Percentiles rank a stretch among this genome's conserved stretches.
Conservation (phyloP, 2,329 filamentous ascomycete species). For the Phaeosphaeriaceae sp. region DNA sequence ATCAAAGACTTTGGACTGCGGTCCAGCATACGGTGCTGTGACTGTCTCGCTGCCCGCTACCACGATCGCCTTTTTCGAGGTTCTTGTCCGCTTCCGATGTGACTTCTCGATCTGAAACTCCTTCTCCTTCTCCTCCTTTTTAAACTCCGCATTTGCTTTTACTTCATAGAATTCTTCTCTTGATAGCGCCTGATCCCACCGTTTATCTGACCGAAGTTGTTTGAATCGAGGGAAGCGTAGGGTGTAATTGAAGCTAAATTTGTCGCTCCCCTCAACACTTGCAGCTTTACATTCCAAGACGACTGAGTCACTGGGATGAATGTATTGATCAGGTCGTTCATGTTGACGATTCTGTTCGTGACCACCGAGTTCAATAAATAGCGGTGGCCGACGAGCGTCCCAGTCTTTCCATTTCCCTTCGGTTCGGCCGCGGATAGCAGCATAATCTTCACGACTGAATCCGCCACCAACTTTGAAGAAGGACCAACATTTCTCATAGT, state of each 20-base stretch:
- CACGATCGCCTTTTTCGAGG: constrained; percentile 70
- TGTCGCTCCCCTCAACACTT: constrained; percentile 74
- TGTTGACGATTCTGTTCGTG: constrained; percentile 68
- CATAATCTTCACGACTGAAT: constrained; percentile 83
- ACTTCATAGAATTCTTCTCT: constrained; percentile 78
- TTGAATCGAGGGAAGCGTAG: constrained; percentile 92
- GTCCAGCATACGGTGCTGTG: constrained; percentile 61
- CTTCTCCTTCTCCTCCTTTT: constrained; percentile 70
- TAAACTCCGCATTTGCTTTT: constrained; percentile 71
- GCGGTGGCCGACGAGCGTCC: constrained; percentile 78
- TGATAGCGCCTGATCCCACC: constrained; percentile 81
- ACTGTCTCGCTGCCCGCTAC: constrained; percentile 70
- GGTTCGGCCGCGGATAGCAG: constrained; percentile 79
- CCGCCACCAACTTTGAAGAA: constrained; percentile 99
- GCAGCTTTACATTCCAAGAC: constrained; percentile 90
- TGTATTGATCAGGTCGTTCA: constrained; percentile 91
- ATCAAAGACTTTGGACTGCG: constrained; percentile 71
- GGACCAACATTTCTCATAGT: constrained; percentile 81
- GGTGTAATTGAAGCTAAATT: constrained; percentile 78
- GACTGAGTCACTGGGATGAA: constrained; percentile 84
- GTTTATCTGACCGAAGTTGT: constrained; percentile 77
- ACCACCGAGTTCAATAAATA: constrained; percentile 80
- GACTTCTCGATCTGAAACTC: constrained; percentile 73
- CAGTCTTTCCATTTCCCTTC: constrained; percentile 92
- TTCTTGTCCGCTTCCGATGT: constrained; percentile 68